phyloP scores from a whole-genome alignment of 2,329 filamentous ascomycete genomes.

The Alternaria incomplexa region DNA sequence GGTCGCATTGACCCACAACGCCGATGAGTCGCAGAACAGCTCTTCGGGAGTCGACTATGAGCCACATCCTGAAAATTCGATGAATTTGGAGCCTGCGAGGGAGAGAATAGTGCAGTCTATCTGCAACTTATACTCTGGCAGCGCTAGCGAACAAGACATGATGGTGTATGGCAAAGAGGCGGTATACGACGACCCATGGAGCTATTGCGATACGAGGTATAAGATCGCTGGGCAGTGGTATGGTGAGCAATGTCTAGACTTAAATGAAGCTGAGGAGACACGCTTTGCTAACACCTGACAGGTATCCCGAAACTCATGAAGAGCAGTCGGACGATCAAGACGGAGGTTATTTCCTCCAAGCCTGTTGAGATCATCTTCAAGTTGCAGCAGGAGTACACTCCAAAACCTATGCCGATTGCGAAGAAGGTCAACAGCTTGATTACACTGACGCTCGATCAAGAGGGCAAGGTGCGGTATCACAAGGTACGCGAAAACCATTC shows the following conservation, averaged over 20 bases:
- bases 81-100: conserved; percentile 26
- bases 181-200: conserved; percentile 57
- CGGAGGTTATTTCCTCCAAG: conserved; percentile 50
- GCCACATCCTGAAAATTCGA: conserved; percentile 30
- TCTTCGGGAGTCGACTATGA: conserved; percentile 41
- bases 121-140: conserved; percentile 55
- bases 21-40: conserved; percentile 32
- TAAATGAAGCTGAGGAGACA: background rate
- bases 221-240: conserved; percentile 62
- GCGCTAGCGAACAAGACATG: conserved; percentile 57
- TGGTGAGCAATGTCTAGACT: conserved; percentile 25
- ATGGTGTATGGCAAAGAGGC: conserved; percentile 55
- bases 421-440: conserved; percentile 63
- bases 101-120: conserved; percentile 54
- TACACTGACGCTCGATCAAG: conserved; percentile 60
- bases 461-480: conserved; percentile 64
- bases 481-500: conserved; percentile 30
- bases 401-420: conserved; percentile 46
- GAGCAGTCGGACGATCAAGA: conserved; percentile 49
- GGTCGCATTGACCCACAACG: conserved; percentile 36
- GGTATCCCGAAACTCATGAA: conserved; percentile 53
- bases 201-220: conserved; percentile 58
- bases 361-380: conserved; percentile 55
- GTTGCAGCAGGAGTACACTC: conserved; percentile 56
- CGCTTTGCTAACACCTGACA: conserved; percentile 10